Conservation (phyloP, 805 yeast species). For the Sugiyamaella qingdaonensis region DNA sequence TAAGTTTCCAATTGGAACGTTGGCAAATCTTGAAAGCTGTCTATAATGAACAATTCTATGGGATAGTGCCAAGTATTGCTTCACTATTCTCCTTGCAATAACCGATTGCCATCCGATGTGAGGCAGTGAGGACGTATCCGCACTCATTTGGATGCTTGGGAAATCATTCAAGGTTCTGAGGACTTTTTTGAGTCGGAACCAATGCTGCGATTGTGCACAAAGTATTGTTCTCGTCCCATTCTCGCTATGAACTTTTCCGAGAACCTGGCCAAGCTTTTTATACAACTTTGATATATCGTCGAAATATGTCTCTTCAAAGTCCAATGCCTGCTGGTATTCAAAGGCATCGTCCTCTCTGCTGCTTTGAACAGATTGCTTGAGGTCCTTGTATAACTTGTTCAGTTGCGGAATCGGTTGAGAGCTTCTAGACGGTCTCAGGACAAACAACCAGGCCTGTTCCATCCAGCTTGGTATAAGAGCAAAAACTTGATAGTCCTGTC, state of each 20-base stretch:
- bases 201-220: slow-evolving; percentile 69
- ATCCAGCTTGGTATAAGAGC: slow-evolving; percentile 65
- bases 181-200: slow-evolving; percentile 42
- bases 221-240: slow-evolving; percentile 61
- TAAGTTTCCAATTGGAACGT: slow-evolving; percentile 83
- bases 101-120: slow-evolving; percentile 79
- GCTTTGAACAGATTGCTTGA: slow-evolving; percentile 4
- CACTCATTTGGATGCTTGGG: slow-evolving; percentile 60
- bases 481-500: slow-evolving; percentile 73
- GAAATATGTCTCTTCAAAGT: slow-evolving; percentile 52
- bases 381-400: slow-evolving; percentile 46
- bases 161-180: slow-evolving; percentile 50
- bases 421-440: slow-evolving; percentile 61
- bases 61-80: slow-evolving; percentile 69
- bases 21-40: slow-evolving; percentile 63
- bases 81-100: slow-evolving; percentile 59
- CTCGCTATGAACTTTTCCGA: slow-evolving; percentile 58
- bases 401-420: slow-evolving; percentile 64
- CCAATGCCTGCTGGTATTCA: slow-evolving; percentile 48
- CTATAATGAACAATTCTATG: slow-evolving; percentile 67
- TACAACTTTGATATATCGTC: slow-evolving; percentile 53
- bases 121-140: slow-evolving; percentile 42
- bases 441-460: slow-evolving; percentile 45
- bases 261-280: slow-evolving; percentile 51
- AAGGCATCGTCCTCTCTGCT: not conserved